Percentiles rank a stretch among this genome's conserved stretches.
These are phyloP conservation scores for Ilex paraguariensis DNA, from an alignment of 305 asterid genomes.

Conservation along the genomic window DNA sequence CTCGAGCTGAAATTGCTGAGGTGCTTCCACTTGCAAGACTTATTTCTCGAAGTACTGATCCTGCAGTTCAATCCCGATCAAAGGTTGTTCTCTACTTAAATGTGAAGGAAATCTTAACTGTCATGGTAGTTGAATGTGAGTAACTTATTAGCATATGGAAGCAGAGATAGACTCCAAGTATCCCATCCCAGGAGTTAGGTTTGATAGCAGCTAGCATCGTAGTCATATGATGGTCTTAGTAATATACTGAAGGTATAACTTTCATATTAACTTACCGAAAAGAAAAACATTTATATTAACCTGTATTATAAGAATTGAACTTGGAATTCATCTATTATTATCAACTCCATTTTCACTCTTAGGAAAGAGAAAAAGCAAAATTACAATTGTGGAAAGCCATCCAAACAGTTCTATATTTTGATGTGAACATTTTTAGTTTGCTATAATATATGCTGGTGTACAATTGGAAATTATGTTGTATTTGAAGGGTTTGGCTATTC, in stretches of 20 bases:
- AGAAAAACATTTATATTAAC: no score
- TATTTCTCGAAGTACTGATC: slow-evolving; percentile 97
- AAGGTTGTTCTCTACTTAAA: slow-evolving; percentile 52
- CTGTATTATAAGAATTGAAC: no score
- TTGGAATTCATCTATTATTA: no score
- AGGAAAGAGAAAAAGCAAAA: no score
- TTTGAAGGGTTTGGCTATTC: no score
- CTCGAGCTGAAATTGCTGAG: slow-evolving; percentile 97
- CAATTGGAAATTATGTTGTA: no score
- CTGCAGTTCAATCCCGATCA: slow-evolving; percentile 95
- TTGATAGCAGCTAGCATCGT: not conserved
- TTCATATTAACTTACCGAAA: not conserved
- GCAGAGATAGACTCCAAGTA: not conserved
- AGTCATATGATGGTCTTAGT: not conserved
- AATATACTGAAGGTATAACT: not conserved
- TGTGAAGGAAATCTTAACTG: not conserved
- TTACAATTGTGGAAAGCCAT: no score
- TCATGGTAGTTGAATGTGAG: not conserved
- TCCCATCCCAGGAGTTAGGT: not conserved
- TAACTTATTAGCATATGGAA: not conserved
- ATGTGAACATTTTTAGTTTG: no score
- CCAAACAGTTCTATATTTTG: no score
- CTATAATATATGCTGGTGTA: no score
- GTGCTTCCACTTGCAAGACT: slow-evolving; percentile 99
- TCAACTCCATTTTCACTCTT: no score